Evolutionary conservation across 176 grass and related monocot species (phyloP), one percentile per base, ranked within the genome.

Genomic region (Bolboschoenus planiculmis): DNA sequence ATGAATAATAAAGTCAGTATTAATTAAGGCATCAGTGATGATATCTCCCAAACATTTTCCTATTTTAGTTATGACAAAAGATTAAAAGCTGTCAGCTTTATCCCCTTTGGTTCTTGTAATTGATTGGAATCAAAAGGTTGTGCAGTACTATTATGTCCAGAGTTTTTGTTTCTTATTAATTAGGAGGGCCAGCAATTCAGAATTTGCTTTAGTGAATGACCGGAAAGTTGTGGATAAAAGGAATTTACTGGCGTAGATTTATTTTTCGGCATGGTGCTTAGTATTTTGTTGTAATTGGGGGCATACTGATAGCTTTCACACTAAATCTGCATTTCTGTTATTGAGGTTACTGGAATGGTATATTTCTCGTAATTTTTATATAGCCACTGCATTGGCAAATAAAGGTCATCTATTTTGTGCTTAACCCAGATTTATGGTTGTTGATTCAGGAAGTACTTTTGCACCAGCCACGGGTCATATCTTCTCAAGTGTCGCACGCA

Each of bases 381-480:
- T 48, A 30, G 43, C 1, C 44, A 30, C 9, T 44, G 10, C 21
- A 47, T 48, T 48, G 29, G 33, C 63, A 36, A 18, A 20, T 50
- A 23, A 47, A 20, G 13, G 2, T 67, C 29, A 30, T 75, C 24
- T 75, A 10, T 75, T 74, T 30, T 48, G 71, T 50, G 44, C 72
- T 76, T 76, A 16, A 76, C 44, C 44, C 13, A 76, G 63, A 20
- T 51, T 80, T 84, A 67, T 40, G 7, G 13, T 50, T 87, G 1
- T 85, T 92, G 29, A 16, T 85, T 34, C 83, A 99, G 90, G 89
- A 99, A 90, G 78, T 95, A 84, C 96, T 99, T 60, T 84, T 91
- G 51, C 90, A 91, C 39, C 77, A 71, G 16, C 96, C 96, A 58
- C 87, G 87, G 61, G 92, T 99, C 31, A 87, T 99, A 91, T 95